These are phyloP conservation scores for Gossypium stocksii DNA, from an alignment of 345 rosid genomes.

Conservation along the genomic window DNA sequence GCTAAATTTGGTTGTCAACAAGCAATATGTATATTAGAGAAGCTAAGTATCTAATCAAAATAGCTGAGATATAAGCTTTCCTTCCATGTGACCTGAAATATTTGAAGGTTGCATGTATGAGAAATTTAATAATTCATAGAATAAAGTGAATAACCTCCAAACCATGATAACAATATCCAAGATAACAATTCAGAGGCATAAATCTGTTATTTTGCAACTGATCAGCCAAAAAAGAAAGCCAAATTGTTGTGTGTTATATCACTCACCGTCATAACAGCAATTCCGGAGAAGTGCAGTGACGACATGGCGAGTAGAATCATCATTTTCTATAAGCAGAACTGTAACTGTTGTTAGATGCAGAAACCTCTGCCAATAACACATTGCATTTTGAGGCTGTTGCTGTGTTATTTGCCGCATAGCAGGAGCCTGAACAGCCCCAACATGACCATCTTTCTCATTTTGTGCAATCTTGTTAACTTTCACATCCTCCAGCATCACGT, in stretches of 20 bases:
- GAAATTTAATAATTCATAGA: neutral
- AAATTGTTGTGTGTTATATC: neutral
- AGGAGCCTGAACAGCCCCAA: conserved; percentile 31
- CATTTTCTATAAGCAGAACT: conserved; percentile 75
- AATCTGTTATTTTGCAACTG: neutral
- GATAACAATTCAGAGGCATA: neutral
- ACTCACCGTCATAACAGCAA: conserved; percentile 75
- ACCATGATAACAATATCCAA: neutral
- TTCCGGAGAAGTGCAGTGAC: conserved; percentile 80
- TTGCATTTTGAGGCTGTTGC: conserved; percentile 42
- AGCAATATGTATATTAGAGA: neutral
- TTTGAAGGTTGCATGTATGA: neutral
- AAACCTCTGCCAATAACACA: conserved; percentile 73
- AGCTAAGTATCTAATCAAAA: neutral
- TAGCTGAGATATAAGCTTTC: neutral
- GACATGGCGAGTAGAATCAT: conserved; percentile 75
- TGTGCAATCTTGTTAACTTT: conserved; percentile 27
- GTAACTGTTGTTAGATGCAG: conserved; percentile 59
- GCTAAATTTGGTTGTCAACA: neutral
- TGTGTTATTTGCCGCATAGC: conserved; percentile 33
- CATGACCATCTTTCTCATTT: conserved; percentile 37
- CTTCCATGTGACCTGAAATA: neutral
- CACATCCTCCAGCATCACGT: conserved; percentile 21
- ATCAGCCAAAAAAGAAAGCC: conserved; percentile 1
- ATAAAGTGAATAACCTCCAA: neutral